Conservation (phyloP, 306 rosid species). For the Lotus japonicus region DNA sequence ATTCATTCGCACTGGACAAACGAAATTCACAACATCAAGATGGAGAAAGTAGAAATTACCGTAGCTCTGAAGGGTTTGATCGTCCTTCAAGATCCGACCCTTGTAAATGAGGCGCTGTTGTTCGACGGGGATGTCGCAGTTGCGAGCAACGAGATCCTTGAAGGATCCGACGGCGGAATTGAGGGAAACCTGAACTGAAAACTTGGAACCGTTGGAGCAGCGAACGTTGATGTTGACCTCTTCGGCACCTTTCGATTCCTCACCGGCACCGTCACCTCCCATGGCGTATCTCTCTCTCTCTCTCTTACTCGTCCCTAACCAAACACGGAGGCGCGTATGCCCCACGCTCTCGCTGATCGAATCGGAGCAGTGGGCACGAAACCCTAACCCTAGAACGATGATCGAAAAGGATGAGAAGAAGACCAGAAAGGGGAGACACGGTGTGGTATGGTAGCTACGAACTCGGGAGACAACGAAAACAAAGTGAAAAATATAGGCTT, state of each 20-base stretch:
- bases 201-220: constrained; percentile 70
- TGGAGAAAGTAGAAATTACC: constrained; percentile 37
- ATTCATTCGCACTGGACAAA: neutral
- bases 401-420: neutral
- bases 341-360: neutral
- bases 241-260: constrained; percentile 26
- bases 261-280: constrained; percentile 53
- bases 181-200: constrained; percentile 45
- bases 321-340: constrained; percentile 21
- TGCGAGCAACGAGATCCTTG: constrained; percentile 45
- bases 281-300: constrained; percentile 24
- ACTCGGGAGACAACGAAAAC: neutral
- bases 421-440: neutral
- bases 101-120: constrained; percentile 86
- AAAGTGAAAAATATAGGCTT: too few species aligned
- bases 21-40: neutral
- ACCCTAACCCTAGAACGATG: constrained; percentile 32
- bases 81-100: constrained; percentile 83
- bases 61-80: constrained; percentile 65
- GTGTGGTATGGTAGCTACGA: neutral
- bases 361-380: neutral
- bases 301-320: neutral
- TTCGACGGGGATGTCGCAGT: constrained; percentile 49
- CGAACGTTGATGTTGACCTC: constrained; percentile 58
- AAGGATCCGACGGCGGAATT: constrained; percentile 51